Conservation (phyloP, 2,329 filamentous ascomycete genomes). For the Monosporascus sp. region DNA sequence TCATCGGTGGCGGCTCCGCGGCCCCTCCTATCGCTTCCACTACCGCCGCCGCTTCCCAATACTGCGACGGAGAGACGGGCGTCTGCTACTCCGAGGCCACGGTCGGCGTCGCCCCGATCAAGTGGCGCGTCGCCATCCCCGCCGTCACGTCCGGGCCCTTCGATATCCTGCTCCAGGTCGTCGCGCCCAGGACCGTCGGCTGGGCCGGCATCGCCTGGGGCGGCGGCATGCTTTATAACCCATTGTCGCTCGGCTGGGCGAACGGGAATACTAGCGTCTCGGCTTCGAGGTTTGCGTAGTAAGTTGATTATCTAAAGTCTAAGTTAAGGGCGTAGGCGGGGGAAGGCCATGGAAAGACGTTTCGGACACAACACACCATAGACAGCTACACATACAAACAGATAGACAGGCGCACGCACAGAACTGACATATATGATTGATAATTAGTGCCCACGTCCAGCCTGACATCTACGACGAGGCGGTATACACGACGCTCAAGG, state of each 20-base stretch:
- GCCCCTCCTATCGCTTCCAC: too few species aligned
- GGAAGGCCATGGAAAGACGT: too few species aligned
- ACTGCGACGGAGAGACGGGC: slow-evolving; percentile 16
- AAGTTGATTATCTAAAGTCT: slow-evolving; percentile 1
- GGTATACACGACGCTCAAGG: slow-evolving; percentile 28
- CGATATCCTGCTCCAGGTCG: slow-evolving; percentile 21
- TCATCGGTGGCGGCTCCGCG: slow-evolving; percentile 1
- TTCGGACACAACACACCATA: too few species aligned
- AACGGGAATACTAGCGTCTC: slow-evolving; percentile 15
- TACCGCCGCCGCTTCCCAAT: slow-evolving; percentile 9
- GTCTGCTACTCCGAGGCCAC: slow-evolving; percentile 20
- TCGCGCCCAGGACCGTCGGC: slow-evolving; percentile 19
- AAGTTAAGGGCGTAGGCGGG: too few species aligned
- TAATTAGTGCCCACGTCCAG: slow-evolving; percentile 23
- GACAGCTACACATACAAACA: background rate
- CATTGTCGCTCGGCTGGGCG: slow-evolving; percentile 19
- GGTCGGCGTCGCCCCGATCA: slow-evolving; percentile 14
- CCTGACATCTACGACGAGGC: slow-evolving; percentile 29
- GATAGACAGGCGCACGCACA: background rate
- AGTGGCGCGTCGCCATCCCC: slow-evolving; percentile 19
- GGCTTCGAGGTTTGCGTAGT: slow-evolving; percentile 21
- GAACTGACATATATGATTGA: background rate
- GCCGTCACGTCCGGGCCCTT: slow-evolving; percentile 18
- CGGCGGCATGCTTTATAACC: slow-evolving; percentile 22
- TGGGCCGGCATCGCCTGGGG: slow-evolving; percentile 24